Evolutionary conservation across 2,329 filamentous ascomycete genomes (phyloP), one percentile per base, ranked within the genome.

Genomic region (Beauveria scarabaeidicola): DNA sequence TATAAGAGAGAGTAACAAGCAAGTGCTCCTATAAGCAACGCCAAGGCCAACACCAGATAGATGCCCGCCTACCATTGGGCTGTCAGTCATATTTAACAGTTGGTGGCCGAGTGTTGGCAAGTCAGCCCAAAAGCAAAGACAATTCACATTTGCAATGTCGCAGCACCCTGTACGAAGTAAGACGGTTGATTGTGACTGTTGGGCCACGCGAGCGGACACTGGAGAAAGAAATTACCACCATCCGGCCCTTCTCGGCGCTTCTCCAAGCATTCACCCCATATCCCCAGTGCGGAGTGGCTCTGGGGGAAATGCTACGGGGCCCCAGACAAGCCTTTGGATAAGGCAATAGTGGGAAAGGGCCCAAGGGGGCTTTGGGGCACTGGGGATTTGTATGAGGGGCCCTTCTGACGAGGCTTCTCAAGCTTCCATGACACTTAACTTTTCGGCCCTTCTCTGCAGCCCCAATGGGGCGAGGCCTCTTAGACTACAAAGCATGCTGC

Each of bases 221-320:
- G 43, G 21, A 10, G 8, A 23, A 52, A 23, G 25, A 52, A 58
- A 58, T 46, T 58, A 46, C 40, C 55, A 51, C 48, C 57, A 21
- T 40, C 50, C 57, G 57, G 57, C 57, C 57, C 57, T 59, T 53
- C 57, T 59, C 57, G 57, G 57, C 57, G 57, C 57, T 59, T 59
- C 57, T 59, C 43, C 15, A 32, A 32, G 40, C 21, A 38, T 15
- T 44, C 19, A 19, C 47, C 56, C 46, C 38, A 44, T 43, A 43
- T 46, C 56, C 56, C 48, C 56, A 58, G 46, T 38, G 25, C 46
- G 43, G 11, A 58, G 55, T 58, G 55, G 47, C 55, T 58, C 56
- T 21, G 56, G 56, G 55, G 55, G 36, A 43, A 23, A 29, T 13
- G 36, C 10, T 43, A 27, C 9, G 44, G 54, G 54, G 54, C 52